These are phyloP conservation scores for Epichloe coenophiala DNA, from an alignment of 2,329 filamentous ascomycete genomes.

Conservation along the genomic window DNA sequence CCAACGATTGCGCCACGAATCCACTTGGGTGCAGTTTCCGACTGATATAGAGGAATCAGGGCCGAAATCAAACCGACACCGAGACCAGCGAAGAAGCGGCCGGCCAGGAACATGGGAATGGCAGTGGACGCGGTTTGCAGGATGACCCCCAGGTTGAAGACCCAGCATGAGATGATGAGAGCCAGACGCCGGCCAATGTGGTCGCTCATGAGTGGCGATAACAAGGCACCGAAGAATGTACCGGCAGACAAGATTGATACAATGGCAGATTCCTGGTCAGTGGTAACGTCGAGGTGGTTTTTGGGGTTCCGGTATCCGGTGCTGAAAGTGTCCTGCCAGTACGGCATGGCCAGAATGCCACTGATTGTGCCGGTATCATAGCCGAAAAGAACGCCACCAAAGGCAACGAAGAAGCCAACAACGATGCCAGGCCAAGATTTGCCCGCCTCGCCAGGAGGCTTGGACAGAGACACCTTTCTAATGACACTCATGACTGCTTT, in stretches of 20 bases:
- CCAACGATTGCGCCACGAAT: constrained; percentile 60
- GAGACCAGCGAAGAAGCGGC: constrained; percentile 60
- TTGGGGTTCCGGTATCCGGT: constrained; percentile 33
- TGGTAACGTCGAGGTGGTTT: constrained; percentile 31
- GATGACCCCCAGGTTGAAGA: constrained; percentile 56
- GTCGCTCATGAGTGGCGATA: constrained; percentile 48
- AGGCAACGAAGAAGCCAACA: constrained; percentile 48
- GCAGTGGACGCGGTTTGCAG: constrained; percentile 49
- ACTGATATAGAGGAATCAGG: constrained; percentile 56
- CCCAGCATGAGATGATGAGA: constrained; percentile 45
- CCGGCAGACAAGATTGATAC: constrained; percentile 66
- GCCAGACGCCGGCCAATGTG: constrained; percentile 50
- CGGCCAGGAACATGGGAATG: constrained; percentile 53
- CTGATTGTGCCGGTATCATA: constrained; percentile 48
- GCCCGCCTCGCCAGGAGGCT: constrained; percentile 38
- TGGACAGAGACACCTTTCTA: constrained; percentile 19
- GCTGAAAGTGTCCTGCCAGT: constrained; percentile 37
- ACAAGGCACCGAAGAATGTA: constrained; percentile 61
- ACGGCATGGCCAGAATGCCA: constrained; percentile 44
- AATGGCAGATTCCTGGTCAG: constrained; percentile 47
- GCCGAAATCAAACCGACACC: constrained; percentile 63
- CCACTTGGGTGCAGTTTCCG: constrained; percentile 59
- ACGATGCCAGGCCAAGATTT: constrained; percentile 47
- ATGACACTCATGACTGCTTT: constrained; percentile 14
- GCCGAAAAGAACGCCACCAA: constrained; percentile 44